Base-by-base conservation (phyloP, 2,329 filamentous ascomycete genomes). In the Laburnicola sp. region DNA sequence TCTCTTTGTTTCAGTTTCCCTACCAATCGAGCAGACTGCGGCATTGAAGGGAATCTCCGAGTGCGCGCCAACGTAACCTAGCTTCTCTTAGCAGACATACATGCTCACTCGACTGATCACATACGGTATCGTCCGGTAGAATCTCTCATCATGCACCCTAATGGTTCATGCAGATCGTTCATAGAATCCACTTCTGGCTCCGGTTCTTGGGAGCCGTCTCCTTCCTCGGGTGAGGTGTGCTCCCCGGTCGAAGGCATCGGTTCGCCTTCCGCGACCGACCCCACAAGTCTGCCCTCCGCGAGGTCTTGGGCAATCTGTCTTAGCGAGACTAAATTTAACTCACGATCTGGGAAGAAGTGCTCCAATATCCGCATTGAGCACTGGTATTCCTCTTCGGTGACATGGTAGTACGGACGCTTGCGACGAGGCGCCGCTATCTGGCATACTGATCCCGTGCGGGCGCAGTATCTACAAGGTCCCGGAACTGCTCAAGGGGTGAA, bases 31-130 rank as follows among this genome's bases (percentile, higher is more conserved):
- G 27, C 63, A 67, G 21, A 73, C 67, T 4, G 68, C 69, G 23
- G 66, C 68, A 42, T 72, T 73, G 58, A 73, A 73, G 6, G 69
- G 67, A 7, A 73, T 73, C 30, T 72, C 69, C 16, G 69, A 72
- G 42, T 73, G 68, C 10, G 67, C 61, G 5, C 70, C 69, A 23
- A 73, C 66, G 31, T 73, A 72, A 10, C 63, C 63, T 65, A 22
- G 21, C 2, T 7, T 5, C 11, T 10, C 31, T 61, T 28, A 58
- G 53, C 28, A 42, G 23, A 25, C 22, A 25, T 11, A 25, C 2
- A 5, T 23, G 4, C 35, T 7, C 4, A 40, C n/a, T 16, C n/a
- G 39, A 4, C 10, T 25, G 16, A 16, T 22, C 32, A 56, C 63
- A 37, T 50, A 63, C 70, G 64, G 35, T 63, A 71, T 43, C 62